Conservation (phyloP, 805 yeast genomes). For the Barnettozyma siamensis region DNA sequence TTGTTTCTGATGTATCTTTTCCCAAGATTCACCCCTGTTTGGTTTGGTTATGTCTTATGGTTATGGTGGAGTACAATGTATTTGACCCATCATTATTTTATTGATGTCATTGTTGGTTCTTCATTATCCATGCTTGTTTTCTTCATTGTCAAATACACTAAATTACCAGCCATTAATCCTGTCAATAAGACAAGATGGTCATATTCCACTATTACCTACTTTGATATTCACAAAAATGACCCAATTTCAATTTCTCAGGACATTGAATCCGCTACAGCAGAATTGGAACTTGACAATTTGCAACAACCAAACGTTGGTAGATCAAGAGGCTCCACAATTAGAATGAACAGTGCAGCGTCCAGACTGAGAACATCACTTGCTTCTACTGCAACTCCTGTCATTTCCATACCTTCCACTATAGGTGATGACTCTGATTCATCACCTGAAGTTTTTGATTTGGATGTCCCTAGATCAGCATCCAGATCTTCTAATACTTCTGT, state of each 20-base stretch:
- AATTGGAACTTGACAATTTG: constrained; percentile 1
- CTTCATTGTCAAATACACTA: constrained; percentile 58
- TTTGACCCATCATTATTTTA: constrained; percentile 91
- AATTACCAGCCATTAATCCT: constrained; percentile 56
- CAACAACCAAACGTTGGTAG: constrained; percentile 1
- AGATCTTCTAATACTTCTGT: constrained; percentile 32
- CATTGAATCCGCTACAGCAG: constrained; percentile 5
- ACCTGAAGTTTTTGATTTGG: constrained; percentile 26
- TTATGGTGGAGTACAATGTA: constrained; percentile 99
- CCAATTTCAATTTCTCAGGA: constrained; percentile 7
- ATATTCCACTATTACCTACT: constrained; percentile 28
- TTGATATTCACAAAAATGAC: constrained; percentile 6
- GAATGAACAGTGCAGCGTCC: not conserved
- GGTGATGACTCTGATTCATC: constrained; percentile 12
- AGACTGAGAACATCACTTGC: constrained; percentile 4
- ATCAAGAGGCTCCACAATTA: constrained; percentile 4
- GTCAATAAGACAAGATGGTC: constrained; percentile 65
- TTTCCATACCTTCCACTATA: not conserved
- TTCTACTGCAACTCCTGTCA: constrained; percentile 2
- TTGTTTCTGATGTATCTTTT: constrained; percentile 78
- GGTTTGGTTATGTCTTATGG: constrained; percentile 80
- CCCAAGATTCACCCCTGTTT: constrained; percentile 60
- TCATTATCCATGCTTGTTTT: constrained; percentile 69
- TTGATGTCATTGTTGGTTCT: constrained; percentile 93
- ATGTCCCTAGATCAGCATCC: constrained; percentile 24